Conservation (phyloP, 495 filamentous ascomycete genomes). For the Penicillium simplicissimum region DNA sequence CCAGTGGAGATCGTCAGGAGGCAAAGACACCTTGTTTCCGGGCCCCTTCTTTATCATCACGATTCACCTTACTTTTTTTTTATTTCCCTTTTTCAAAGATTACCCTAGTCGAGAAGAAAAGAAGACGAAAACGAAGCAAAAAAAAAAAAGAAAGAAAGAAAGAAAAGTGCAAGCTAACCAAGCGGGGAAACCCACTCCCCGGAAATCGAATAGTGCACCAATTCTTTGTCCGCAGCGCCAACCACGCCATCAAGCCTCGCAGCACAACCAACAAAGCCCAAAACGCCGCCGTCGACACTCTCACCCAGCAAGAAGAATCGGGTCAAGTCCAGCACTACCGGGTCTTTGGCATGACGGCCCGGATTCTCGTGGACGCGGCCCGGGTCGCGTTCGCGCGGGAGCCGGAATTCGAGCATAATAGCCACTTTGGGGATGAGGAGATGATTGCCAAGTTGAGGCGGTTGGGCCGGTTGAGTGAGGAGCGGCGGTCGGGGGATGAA, state of each 20-base stretch:
- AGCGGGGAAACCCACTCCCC: neutral
- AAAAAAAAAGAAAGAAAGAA: neutral
- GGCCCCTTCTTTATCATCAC: neutral
- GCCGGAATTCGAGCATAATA: constrained; percentile 83
- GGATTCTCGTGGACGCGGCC: constrained; percentile 84
- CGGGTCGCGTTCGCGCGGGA: constrained; percentile 76
- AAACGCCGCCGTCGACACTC: constrained; percentile 32
- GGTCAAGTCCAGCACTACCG: constrained; percentile 59
- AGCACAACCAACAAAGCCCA: constrained; percentile 17
- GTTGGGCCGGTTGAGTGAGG: constrained; percentile 61
- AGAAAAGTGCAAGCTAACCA: constrained; percentile 1
- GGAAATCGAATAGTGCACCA: constrained; percentile 62
- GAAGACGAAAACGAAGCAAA: neutral
- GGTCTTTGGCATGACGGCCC: constrained; percentile 90
- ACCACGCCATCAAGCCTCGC: constrained; percentile 56
- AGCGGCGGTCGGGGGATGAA: constrained; percentile 44
- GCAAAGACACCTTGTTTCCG: constrained; percentile 1
- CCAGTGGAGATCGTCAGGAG: constrained; percentile 1
- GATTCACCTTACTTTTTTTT: constrained; percentile 3
- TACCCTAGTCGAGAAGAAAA: neutral
- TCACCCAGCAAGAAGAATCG: constrained; percentile 45
- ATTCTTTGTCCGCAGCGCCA: constrained; percentile 71
- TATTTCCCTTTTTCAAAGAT: neutral
- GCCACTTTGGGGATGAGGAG: constrained; percentile 76
- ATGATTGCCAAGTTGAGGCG: constrained; percentile 64